Evolutionary conservation across 108 stramenopile species (phyloP), one percentile per base, ranked within the genome.

Genomic region (Conticribra weissflogii): DNA sequence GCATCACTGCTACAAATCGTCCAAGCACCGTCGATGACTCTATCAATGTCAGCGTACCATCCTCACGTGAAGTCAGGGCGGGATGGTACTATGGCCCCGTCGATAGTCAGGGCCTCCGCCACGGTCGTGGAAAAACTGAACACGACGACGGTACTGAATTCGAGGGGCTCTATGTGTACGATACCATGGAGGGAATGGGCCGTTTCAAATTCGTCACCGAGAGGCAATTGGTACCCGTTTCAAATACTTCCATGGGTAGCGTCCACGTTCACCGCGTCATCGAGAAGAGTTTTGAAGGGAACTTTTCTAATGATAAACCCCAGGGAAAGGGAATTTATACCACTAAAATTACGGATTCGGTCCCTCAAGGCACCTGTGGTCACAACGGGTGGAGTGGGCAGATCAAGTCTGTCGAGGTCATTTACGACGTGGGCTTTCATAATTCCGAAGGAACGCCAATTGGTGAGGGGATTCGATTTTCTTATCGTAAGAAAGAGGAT

Each of bases 121-220:
- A 62, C 68, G 68, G 79, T 21, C 3, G n/a, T 1, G 66, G 74
- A 21, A 61, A 31, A 61, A 75, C 74, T 31, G 31, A 34, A 21
- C 68, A 80, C 62, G 79, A 80, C 69, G 73, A 80, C 30, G 79
- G 74, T 0, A 80, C 74, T 33, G 60, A 53, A 59, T 80, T 62
- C 66, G 53, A 61, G 18, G 74, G 74, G 15, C 31, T 25, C 27
- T 76, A 76, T 46, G 54, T 63, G 15, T 25, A 76, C 25, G 74
- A 76, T n/a, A 45, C 55, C 33, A 76, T 76, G 74, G 32, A 67
- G 21, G 74, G 74, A 50, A 52, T 25, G 51, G 74, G 74, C 8
- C 33, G 46, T 1, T 76, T 62, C 54, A 61, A 51, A 45, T 62
- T 76, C 25, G n/a, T 51, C 25, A 47, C 66, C 30, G 27, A 19